These are phyloP conservation scores for Gossypium anomalum DNA, from an alignment of 345 rosid genomes.

Conservation along the genomic window DNA sequence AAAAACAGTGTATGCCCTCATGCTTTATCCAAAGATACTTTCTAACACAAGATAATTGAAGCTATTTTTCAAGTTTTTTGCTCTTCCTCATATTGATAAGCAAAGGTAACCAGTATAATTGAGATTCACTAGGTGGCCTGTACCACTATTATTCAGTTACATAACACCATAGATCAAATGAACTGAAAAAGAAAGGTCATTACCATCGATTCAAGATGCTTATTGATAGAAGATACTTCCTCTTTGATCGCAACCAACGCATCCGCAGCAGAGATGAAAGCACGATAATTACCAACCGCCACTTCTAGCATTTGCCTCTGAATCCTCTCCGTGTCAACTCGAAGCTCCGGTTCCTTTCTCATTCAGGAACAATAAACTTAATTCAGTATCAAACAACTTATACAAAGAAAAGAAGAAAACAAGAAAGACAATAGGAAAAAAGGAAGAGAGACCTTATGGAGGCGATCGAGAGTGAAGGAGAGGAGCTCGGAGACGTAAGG, in stretches of 20 bases:
- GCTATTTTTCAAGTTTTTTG: not conserved
- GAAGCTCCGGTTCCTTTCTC: slow-evolving; percentile 84
- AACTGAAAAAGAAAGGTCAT: slow-evolving; percentile 5
- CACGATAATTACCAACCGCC: slow-evolving; percentile 89
- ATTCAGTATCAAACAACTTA: slow-evolving; percentile 1
- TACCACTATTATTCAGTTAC: no score
- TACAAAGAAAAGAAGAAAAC: slow-evolving; percentile 7
- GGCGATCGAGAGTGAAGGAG: slow-evolving; percentile 35
- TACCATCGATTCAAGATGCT: slow-evolving; percentile 86
- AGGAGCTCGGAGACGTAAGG: slow-evolving; percentile 96
- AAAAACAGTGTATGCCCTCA: not conserved
- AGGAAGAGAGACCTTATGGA: slow-evolving; percentile 61
- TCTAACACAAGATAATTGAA: not conserved
- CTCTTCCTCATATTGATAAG: not conserved
- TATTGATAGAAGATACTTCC: slow-evolving; percentile 82
- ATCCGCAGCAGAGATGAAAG: slow-evolving; percentile 91
- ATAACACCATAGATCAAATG: not conserved
- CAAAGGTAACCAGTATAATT: not conserved
- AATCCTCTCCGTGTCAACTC: slow-evolving; percentile 90
- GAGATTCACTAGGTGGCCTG: no score
- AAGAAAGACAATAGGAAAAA: not conserved
- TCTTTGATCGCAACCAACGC: slow-evolving; percentile 80
- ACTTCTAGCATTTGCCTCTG: slow-evolving; percentile 99
- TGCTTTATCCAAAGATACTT: not conserved
- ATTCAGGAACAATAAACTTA: not conserved